Conservation (phyloP, 139 green algal genomes). For the Pleodorina starrii region DNA sequence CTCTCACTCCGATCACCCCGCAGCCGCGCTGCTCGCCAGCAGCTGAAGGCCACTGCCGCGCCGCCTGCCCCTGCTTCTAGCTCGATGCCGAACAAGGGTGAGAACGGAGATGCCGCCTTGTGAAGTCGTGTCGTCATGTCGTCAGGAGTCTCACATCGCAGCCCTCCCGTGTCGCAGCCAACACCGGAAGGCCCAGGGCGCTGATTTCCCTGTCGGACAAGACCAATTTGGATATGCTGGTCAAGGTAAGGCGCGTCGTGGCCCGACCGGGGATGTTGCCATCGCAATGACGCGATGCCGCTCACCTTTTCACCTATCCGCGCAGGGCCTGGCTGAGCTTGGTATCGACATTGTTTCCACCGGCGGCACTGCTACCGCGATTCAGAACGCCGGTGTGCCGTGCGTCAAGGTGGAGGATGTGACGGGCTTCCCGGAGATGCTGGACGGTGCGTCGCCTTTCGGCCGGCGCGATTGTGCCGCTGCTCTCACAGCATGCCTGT, state of each 20-base stretch:
- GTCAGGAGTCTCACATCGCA: neutral
- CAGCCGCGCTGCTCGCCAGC: constrained; percentile 27
- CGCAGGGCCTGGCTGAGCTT: constrained; percentile 82
- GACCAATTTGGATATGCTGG: constrained; percentile 83
- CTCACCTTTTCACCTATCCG: neutral
- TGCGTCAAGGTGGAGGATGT: constrained; percentile 92
- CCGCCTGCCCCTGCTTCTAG: constrained; percentile 25
- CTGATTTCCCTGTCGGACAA: constrained; percentile 97
- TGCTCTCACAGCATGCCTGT: too few species aligned
- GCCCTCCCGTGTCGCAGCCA: neutral
- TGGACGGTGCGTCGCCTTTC: constrained; percentile 81
- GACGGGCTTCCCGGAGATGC: constrained; percentile 99
- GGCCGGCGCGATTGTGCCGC: too few species aligned
- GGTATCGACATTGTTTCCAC: constrained; percentile 97
- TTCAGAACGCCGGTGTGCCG: constrained; percentile 85
- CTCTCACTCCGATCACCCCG: neutral
- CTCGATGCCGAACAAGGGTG: constrained; percentile 14
- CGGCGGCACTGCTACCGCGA: constrained; percentile 90
- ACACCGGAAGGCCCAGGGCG: constrained; percentile 57
- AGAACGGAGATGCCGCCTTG: neutral
- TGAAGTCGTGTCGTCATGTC: neutral
- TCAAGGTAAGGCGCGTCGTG: constrained; percentile 81
- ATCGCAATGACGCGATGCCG: neutral
- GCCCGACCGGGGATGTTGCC: too few species aligned
- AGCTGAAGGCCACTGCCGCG: constrained; percentile 20